Base-by-base conservation (phyloP, 225 moss, liverwort and hornwort species). In the Straminergon stramineum region DNA sequence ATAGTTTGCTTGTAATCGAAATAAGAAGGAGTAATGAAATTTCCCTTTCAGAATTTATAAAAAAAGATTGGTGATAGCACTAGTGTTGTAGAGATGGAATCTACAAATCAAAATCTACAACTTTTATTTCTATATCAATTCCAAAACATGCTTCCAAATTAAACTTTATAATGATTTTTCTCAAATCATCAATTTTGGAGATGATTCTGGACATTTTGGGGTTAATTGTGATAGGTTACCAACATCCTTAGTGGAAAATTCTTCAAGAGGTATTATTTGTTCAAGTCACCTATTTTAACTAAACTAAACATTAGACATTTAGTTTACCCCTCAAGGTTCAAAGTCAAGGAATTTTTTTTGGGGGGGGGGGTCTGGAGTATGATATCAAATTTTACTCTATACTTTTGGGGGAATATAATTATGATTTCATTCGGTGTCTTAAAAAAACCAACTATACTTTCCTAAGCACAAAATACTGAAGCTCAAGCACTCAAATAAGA, bases 311-410 rank as follows among this genome's bases (percentile, higher is more conserved):
- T 48, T 31, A 31, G 1, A 30, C 31, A 75, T 75, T 39, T 24
- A 5, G 1, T 23, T 70, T 30, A 18, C 0, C 2, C 6, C 2
- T 18, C 7, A 31, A 30, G 2, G 5, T 11, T 48, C 6, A 30
- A 17, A 45, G 3, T 30, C 10, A 48, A 28, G 2, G 0, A 48
- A 17, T 48, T 4, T 1, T 3, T 45, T 74, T 43, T 6, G 2
- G 1, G 23, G n/a, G n/a, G 45, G 45, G 45, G 60, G 4, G 18
- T 75, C 48, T 48, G 31, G 18, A 48, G 17, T 48, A 75, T 31
- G 18, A 75, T 75, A 48, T 51, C 4, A 31, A 74, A 75, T 75
- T 75, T 7, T 51, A 19, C 0, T 45, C 6, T 31, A 31, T n/a
- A 2, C 0, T 3, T 43, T 43, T 31, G 27, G 3, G 10, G 28